These are phyloP conservation scores for Echinochloa phyllopogon DNA, from an alignment of 176 grass and related monocot species.

Conservation along the genomic window DNA sequence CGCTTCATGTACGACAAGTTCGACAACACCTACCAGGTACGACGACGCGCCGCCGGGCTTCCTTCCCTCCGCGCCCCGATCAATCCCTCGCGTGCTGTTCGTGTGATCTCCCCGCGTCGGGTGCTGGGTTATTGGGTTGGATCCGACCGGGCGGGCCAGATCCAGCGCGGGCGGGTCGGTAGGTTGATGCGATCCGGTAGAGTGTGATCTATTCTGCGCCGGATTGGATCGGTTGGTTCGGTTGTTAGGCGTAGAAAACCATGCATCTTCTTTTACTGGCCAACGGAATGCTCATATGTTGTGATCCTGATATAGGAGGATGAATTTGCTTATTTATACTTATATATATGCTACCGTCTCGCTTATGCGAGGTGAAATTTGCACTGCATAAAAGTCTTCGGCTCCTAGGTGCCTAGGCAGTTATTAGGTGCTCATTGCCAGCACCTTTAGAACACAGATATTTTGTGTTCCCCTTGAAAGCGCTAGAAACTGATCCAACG, in stretches of 20 bases:
- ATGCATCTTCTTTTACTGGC: neutral
- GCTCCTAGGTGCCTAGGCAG: neutral
- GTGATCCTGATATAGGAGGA: slow-evolving; percentile 29
- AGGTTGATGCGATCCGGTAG: neutral
- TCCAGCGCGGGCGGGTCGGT: slow-evolving; percentile 18
- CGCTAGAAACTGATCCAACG: neutral
- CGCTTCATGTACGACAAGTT: slow-evolving; percentile 99
- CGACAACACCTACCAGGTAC: slow-evolving; percentile 82
- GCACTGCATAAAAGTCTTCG: no score
- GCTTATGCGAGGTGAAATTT: neutral
- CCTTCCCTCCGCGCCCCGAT: neutral
- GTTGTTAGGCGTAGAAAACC: neutral
- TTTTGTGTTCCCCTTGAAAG: neutral
- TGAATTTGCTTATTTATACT: neutral
- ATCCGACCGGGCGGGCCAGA: slow-evolving; percentile 37
- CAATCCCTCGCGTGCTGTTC: neutral
- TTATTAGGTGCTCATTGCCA: neutral
- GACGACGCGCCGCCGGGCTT: neutral
- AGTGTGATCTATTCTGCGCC: slow-evolving; percentile 27
- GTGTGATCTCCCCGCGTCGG: neutral
- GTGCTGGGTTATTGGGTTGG: slow-evolving; percentile 1
- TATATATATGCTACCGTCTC: no score
- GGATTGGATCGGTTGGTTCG: slow-evolving; percentile 9
- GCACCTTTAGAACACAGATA: neutral
- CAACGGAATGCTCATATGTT: neutral